phyloP scores from a whole-genome alignment of 2,329 filamentous ascomycete genomes.

The Pseudogymnoascus sp. region DNA sequence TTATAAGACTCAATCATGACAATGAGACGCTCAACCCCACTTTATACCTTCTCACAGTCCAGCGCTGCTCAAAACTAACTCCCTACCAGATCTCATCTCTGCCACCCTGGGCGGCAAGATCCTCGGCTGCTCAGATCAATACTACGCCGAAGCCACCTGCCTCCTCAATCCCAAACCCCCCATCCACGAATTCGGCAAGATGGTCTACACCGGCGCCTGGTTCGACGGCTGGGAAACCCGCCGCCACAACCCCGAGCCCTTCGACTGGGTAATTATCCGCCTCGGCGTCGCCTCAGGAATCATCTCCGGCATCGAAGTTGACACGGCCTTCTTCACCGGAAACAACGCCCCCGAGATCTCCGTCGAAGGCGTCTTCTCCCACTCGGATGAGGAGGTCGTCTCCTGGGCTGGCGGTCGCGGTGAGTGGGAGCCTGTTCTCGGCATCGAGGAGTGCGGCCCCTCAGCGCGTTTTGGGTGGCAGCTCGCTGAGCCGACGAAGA shows the following conservation, averaged over 20 bases:
- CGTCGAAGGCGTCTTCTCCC: constrained; percentile 66
- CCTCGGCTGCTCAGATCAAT: constrained; percentile 59
- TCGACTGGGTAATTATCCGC: constrained; percentile 61
- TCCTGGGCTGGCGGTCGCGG: constrained; percentile 52
- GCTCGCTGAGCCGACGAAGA: constrained; percentile 49
- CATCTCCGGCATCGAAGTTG: constrained; percentile 68
- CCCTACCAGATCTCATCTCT: constrained; percentile 50
- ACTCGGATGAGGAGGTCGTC: constrained; percentile 57
- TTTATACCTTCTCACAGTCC: constrained; percentile 10
- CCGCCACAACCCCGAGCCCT: constrained; percentile 55
- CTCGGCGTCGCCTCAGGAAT: constrained; percentile 64
- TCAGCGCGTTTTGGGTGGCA: constrained; percentile 68
- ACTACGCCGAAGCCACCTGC: constrained; percentile 60
- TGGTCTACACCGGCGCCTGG: constrained; percentile 63
- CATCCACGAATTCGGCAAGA: constrained; percentile 57
- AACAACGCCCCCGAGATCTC: constrained; percentile 76
- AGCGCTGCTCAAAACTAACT: constrained; percentile 11
- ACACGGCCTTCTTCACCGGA: constrained; percentile 74
- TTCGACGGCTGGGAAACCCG: constrained; percentile 66
- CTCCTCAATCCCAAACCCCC: constrained; percentile 57
- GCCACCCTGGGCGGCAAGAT: constrained; percentile 55
- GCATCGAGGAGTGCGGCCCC: constrained; percentile 64
- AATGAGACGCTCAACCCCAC: background rate
- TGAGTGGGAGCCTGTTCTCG: constrained; percentile 66
- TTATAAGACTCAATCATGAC: background rate